phyloP scores from a whole-genome alignment of 2,329 filamentous ascomycete species.

The Neodidymelliopsis sp. region DNA sequence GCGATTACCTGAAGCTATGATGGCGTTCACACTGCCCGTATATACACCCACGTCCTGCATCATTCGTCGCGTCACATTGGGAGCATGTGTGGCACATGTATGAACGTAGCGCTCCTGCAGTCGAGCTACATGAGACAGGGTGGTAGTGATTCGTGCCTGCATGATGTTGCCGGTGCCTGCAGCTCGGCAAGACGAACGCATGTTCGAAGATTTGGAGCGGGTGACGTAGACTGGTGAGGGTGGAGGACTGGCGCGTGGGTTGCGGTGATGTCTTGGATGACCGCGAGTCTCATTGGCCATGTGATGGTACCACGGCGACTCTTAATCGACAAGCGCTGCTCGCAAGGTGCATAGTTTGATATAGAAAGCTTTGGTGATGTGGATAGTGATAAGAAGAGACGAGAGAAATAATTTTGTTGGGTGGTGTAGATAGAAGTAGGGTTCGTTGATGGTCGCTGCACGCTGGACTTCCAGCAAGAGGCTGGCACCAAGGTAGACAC shows the following conservation, averaged over 20 bases:
- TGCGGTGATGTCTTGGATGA: slow-evolving; percentile 43
- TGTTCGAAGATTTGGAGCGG: slow-evolving; percentile 32
- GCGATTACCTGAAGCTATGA: slow-evolving; percentile 10
- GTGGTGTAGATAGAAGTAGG: no score
- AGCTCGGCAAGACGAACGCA: slow-evolving; percentile 37
- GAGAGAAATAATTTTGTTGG: no score
- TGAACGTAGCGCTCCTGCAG: slow-evolving; percentile 7
- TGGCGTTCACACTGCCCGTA: slow-evolving; percentile 25
- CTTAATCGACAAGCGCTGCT: neutral
- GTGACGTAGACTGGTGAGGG: slow-evolving; percentile 40
- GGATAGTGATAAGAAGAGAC: no score
- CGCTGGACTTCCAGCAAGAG: no score
- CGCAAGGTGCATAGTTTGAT: no score
- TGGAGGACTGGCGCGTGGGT: slow-evolving; percentile 36
- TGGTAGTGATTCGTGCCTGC: slow-evolving; percentile 32
- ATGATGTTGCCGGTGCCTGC: slow-evolving; percentile 41
- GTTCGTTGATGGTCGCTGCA: no score
- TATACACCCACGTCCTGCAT: slow-evolving; percentile 26
- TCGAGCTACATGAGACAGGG: slow-evolving; percentile 33
- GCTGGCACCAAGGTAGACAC: no score
- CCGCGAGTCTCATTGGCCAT: slow-evolving; percentile 33
- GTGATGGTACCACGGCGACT: slow-evolving; percentile 23
- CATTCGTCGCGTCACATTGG: slow-evolving; percentile 30
- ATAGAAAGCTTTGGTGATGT: no score
- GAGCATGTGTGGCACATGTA: slow-evolving; percentile 5